Conservation (phyloP, 805 yeast genomes). For the Yarrowia sp. region DNA sequence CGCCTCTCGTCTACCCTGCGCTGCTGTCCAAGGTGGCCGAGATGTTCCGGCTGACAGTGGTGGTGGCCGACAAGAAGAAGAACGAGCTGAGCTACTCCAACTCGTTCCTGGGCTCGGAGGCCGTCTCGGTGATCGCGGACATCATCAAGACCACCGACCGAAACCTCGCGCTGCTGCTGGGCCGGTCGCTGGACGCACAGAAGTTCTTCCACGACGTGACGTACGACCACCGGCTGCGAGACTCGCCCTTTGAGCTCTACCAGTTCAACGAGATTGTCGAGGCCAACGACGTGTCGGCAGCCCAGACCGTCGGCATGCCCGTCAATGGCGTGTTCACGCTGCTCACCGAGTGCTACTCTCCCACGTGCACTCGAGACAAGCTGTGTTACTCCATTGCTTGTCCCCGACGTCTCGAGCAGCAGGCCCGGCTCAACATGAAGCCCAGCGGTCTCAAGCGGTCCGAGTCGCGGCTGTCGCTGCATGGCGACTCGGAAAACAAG, state of each 20-base stretch:
- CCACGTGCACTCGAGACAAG: conserved; percentile 86
- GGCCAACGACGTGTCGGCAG: conserved; percentile 3
- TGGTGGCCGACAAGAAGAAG: conserved; percentile 74
- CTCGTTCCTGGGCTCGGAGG: conserved; percentile 90
- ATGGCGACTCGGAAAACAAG: conserved; percentile 62
- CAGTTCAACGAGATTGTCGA: conserved; percentile 50
- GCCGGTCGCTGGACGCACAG: conserved; percentile 91
- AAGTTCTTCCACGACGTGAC: conserved; percentile 93
- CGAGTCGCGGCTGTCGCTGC: conserved; percentile 63
- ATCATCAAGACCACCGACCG: conserved; percentile 89
- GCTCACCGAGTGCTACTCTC: conserved; percentile 92
- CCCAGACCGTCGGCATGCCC: conserved; percentile 30
- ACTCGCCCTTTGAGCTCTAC: conserved; percentile 81
- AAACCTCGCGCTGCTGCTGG: conserved; percentile 81
- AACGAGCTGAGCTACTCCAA: conserved; percentile 90
- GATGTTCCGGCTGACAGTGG: conserved; percentile 66
- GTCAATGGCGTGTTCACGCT: conserved; percentile 93
- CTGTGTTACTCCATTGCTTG: conserved; percentile 95
- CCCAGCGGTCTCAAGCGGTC: conserved; percentile 76
- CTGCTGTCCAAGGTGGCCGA: conserved; percentile 79
- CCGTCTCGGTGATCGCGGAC: conserved; percentile 84
- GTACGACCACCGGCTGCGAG: conserved; percentile 88
- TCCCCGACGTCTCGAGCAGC: conserved; percentile 93
- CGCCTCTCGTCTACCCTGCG: conserved; percentile 87
- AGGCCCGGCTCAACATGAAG: conserved; percentile 83